Evolutionary conservation across 2,329 filamentous ascomycete genomes (phyloP).

Genomic region (Neopestalotiopsis clavispora): DNA sequence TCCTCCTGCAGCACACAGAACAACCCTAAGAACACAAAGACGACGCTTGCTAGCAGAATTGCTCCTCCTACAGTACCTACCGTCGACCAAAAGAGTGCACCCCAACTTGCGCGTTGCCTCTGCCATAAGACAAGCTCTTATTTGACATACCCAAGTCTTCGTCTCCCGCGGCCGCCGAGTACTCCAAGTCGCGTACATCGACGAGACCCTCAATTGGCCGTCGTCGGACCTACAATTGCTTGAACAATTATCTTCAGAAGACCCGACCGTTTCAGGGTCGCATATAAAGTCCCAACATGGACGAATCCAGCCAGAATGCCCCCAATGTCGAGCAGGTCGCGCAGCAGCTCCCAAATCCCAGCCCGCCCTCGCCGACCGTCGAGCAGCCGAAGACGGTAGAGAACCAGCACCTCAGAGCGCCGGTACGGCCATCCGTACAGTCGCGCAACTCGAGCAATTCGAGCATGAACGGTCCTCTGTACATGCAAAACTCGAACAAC

Average conservation of each 20-base stretch:
- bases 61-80: neutral
- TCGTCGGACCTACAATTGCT: neutral
- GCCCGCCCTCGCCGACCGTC: slow-evolving; percentile 9
- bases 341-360: slow-evolving; percentile 9
- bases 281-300: slow-evolving; percentile 9
- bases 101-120: neutral
- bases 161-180: neutral
- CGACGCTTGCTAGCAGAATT: neutral
- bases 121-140: neutral
- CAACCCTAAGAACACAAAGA: neutral
- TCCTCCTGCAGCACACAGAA: slow-evolving; percentile 1
- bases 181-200: neutral
- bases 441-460: slow-evolving; percentile 24
- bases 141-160: neutral
- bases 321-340: slow-evolving; percentile 9
- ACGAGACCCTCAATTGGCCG: slow-evolving; percentile 1
- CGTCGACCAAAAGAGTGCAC: neutral
- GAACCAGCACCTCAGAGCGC: slow-evolving; percentile 1
- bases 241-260: slow-evolving; percentile 9
- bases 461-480: slow-evolving; percentile 59
- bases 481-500: slow-evolving; percentile 60
- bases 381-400: slow-evolving; percentile 7
- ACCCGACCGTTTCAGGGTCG: neutral
- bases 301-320: slow-evolving; percentile 11
- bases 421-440: slow-evolving; percentile 1